Base-by-base conservation (phyloP, 2,329 filamentous ascomycete species). In the Hypoxylon sp. region DNA sequence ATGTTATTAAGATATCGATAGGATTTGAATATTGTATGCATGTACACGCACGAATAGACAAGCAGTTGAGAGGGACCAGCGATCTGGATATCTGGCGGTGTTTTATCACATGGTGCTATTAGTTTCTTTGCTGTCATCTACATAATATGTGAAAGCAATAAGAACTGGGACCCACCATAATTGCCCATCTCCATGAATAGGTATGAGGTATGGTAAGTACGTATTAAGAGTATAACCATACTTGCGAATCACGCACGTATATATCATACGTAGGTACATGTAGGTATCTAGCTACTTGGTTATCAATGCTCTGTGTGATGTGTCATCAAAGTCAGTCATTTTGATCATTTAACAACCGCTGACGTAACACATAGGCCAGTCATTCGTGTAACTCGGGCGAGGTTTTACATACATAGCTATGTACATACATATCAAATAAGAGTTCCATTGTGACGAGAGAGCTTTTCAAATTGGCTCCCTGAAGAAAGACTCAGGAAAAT, bases 61-160 rank as follows among this genome's bases (percentile, higher is more conserved):
- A 33, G 19, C 35, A 24, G 37, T 31, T 31, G 37, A 50, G 54
- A 63, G 54, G 51, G 57, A 60, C 68, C 65, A 14, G 54, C 58
- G 62, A 70, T 65, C 65, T 70, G 51, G 65, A 46, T 68, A 65
- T 61, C 58, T 65, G 56, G 65, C 68, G 51, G 61, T 50, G 56
- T 63, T 68, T 47, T 63, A 60, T 68, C 68, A 63, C 62, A 68
- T 65, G 61, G 54, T 59, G 22, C 42, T 63, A 46, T 52, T 65
- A 61, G 37, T 48, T 59, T 62, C 52, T 26, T 62, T 17, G 64
- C 37, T 44, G 47, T 57, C 9, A 22, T 61, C 24, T 29, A 29
- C 44, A 13, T 47, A 47, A 33, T 52, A 66, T 46, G 31, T 60
- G 24, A 39, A 24, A 48, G 37, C 29, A 50, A 52, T 46, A 52